Evolutionary conservation across 257 asterid species (phyloP).

Genomic region (Catharanthus roseus): DNA sequence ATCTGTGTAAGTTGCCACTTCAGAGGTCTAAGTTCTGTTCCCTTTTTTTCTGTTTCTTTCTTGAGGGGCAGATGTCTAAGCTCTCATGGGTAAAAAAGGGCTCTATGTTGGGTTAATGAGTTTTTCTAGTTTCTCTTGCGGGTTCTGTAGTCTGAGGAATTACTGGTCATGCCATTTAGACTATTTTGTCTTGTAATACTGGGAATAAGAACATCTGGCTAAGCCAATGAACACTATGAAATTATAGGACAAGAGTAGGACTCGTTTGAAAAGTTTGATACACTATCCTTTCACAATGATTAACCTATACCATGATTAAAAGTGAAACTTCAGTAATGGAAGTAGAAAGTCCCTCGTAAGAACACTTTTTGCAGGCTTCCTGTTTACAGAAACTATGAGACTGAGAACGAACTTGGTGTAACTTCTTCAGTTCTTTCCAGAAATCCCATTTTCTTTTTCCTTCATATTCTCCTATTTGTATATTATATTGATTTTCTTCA

Average conservation of each 20-base stretch:
- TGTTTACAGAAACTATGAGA: not conserved
- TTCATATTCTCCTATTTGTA: not conserved
- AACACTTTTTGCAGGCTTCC: not conserved
- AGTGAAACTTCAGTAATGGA: not conserved
- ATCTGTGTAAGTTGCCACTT: slow-evolving; percentile 44
- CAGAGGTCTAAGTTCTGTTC: not conserved
- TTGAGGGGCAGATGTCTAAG: too few relatives aligned
- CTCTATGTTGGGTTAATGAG: not conserved
- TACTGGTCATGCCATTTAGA: not conserved
- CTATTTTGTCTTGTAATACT: not conserved
- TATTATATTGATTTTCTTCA: not conserved
- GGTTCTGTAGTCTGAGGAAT: not conserved
- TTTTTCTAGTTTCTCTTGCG: not conserved
- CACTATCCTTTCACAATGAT: not conserved
- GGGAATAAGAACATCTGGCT: not conserved
- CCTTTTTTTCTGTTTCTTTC: too few relatives aligned
- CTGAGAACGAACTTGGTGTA: too few relatives aligned
- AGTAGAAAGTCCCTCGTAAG: not conserved
- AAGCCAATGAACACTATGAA: not conserved
- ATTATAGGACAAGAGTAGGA: not conserved
- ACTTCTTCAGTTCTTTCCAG: not conserved
- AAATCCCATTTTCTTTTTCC: not conserved
- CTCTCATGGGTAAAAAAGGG: too few relatives aligned
- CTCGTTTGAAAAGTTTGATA: too few relatives aligned
- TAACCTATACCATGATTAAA: not conserved